Evolutionary conservation across 768 basidiomycete genomes (phyloP).

Genomic region (Erythrobasidium yunnanense): DNA sequence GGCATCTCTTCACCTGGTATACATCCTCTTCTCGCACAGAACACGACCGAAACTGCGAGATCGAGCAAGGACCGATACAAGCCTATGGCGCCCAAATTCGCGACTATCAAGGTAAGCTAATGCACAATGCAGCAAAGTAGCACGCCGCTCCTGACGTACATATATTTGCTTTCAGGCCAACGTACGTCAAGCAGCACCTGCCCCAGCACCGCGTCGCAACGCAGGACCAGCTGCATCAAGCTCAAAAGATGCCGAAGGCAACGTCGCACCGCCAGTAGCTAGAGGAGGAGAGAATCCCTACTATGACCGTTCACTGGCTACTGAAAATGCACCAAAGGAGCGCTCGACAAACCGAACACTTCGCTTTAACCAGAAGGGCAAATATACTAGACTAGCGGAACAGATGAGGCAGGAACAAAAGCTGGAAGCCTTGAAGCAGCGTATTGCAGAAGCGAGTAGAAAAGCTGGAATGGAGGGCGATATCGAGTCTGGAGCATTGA

Average conservation of each 20-base stretch:
- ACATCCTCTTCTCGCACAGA: constrained; percentile 39
- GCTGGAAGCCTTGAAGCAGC: constrained; percentile 78
- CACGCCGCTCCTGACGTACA: background rate
- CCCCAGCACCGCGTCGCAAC: background rate
- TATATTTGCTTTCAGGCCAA: constrained; percentile 51
- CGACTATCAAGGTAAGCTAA: constrained; percentile 65
- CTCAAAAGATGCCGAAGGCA: constrained; percentile 36
- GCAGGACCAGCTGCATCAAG: constrained; percentile 54
- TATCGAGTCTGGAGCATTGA: constrained; percentile 78
- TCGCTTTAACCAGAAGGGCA: constrained; percentile 84
- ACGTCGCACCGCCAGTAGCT: constrained; percentile 37
- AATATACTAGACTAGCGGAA: constrained; percentile 51
- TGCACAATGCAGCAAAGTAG: background rate
- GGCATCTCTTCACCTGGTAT: constrained; percentile 37
- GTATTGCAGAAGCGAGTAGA: constrained; percentile 81
- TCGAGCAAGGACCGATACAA: constrained; percentile 81
- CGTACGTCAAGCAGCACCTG: constrained; percentile 41
- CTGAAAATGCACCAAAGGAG: constrained; percentile 53
- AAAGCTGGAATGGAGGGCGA: constrained; percentile 94
- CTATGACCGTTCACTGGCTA: constrained; percentile 43
- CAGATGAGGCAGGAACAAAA: constrained; percentile 51
- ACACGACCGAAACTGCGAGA: constrained; percentile 47
- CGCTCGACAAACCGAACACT: constrained; percentile 49
- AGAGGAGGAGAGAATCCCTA: constrained; percentile 37
- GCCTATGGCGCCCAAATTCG: constrained; percentile 98